Conservation (phyloP, 257 asterid genomes). For the Penstemon davidsonii region DNA sequence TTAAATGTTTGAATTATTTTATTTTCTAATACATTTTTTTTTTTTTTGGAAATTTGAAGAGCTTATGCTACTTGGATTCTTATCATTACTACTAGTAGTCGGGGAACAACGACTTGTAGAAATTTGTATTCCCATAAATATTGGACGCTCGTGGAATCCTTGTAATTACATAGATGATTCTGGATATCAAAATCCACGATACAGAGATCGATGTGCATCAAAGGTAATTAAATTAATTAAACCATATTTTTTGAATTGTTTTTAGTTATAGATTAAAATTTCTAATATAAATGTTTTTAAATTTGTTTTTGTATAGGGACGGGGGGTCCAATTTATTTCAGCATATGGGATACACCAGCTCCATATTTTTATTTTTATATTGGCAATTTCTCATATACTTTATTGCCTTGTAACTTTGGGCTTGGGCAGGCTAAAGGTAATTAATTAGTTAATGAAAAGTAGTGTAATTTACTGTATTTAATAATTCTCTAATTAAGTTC, state of each 20-base stretch:
- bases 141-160: slow-evolving; percentile 75
- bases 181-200: neutral
- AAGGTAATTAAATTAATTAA: slow-evolving; percentile 29
- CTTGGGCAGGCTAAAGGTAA: slow-evolving; percentile 64
- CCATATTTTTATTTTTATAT: slow-evolving; percentile 68
- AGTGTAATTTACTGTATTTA: no score
- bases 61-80: slow-evolving; percentile 82
- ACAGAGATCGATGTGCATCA: slow-evolving; percentile 37
- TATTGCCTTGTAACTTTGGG: slow-evolving; percentile 56
- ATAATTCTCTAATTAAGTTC: neutral
- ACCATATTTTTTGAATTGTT: neutral
- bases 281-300: neutral
- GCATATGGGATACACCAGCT: slow-evolving; percentile 76
- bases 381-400: slow-evolving; percentile 56
- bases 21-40: neutral
- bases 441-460: neutral
- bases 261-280: neutral
- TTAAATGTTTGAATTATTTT: neutral
- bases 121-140: slow-evolving; percentile 52
- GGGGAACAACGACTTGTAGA: slow-evolving; percentile 43
- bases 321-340: slow-evolving; percentile 54
- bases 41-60: slow-evolving; percentile 36
- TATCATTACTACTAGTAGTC: slow-evolving; percentile 62
- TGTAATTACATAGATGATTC: slow-evolving; percentile 34
- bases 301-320: slow-evolving; percentile 40